phyloP scores from a whole-genome alignment of 345 rosid species.

The Heritiera fomes region DNA sequence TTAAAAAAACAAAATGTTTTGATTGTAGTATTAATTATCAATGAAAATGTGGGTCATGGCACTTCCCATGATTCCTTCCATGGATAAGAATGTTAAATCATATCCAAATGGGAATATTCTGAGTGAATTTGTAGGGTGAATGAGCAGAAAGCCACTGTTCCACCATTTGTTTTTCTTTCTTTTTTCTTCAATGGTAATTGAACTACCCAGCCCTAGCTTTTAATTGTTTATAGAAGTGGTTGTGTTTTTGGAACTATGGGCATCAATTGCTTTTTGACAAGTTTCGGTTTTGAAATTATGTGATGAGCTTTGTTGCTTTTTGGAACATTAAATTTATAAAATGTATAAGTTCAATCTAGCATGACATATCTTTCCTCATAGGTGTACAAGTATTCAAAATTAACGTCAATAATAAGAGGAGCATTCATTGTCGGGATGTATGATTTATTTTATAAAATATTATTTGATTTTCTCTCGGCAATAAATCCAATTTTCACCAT shows the following conservation, averaged over 20 bases:
- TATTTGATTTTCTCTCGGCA: too few relatives aligned
- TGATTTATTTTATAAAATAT: too few relatives aligned
- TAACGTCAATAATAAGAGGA: too few relatives aligned
- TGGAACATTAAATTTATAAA: not conserved
- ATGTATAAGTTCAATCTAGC: not conserved
- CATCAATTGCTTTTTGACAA: not conserved
- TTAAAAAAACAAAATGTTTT: not conserved
- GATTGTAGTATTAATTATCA: not conserved
- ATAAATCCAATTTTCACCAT: too few relatives aligned
- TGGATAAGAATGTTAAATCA: constrained; percentile 16
- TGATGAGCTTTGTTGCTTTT: not conserved
- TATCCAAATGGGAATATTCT: not conserved
- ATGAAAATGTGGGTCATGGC: not conserved
- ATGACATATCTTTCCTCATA: not conserved
- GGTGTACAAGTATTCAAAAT: too few relatives aligned
- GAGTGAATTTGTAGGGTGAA: not conserved
- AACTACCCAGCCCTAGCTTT: not conserved
- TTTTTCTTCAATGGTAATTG: not conserved
- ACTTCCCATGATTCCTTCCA: too few relatives aligned
- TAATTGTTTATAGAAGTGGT: not conserved
- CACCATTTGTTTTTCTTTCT: not conserved
- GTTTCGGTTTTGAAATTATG: not conserved
- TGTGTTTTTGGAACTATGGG: not conserved
- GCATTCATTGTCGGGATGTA: too few relatives aligned
- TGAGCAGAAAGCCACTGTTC: not conserved